A percentile compares a stretch with the other conserved stretches of the same genome.
Conservation (phyloP, 1,284 basidiomycete genomes). For the Psilocybe mexicana region DNA sequence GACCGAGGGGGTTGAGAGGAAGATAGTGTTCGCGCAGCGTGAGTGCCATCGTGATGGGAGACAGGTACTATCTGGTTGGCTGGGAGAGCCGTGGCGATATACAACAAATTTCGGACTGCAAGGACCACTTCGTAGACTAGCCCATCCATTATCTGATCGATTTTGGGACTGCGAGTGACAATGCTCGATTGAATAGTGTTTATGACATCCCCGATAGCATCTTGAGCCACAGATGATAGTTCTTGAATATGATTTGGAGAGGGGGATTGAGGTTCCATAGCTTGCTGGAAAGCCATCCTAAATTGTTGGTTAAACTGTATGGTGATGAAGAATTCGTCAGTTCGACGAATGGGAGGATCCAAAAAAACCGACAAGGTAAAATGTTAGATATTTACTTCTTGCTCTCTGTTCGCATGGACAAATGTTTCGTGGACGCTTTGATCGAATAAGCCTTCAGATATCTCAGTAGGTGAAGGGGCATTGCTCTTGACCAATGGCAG, state of each 20-base stretch:
- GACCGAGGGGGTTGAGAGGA: slow-evolving; percentile 66
- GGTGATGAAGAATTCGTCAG: slow-evolving; percentile 34
- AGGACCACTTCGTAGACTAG: slow-evolving; percentile 66
- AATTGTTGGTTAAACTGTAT: slow-evolving; percentile 67
- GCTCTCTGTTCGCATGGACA: no score
- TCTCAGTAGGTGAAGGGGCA: no score
- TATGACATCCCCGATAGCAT: slow-evolving; percentile 63
- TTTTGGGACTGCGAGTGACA: slow-evolving; percentile 47
- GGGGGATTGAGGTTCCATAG: slow-evolving; percentile 57
- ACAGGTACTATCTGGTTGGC: slow-evolving; percentile 58
- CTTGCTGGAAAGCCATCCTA: slow-evolving; percentile 64
- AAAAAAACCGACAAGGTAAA: background rate
- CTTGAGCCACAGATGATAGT: slow-evolving; percentile 57
- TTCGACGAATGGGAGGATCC: slow-evolving; percentile 19
- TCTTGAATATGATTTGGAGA: slow-evolving; percentile 51
- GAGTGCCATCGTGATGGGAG: slow-evolving; percentile 49
- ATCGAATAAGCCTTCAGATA: no score
- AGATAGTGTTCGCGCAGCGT: slow-evolving; percentile 43
- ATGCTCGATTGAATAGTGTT: slow-evolving; percentile 54
- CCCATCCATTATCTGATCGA: slow-evolving; percentile 59
- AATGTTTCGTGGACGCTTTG: no score
- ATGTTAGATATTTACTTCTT: no score
- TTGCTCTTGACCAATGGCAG: no score
- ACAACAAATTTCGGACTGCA: slow-evolving; percentile 71
- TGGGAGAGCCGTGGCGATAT: slow-evolving; percentile 65